These are phyloP conservation scores for Blastomyces percursus DNA, from an alignment of 2,329 filamentous ascomycete species.

Conservation along the genomic window DNA sequence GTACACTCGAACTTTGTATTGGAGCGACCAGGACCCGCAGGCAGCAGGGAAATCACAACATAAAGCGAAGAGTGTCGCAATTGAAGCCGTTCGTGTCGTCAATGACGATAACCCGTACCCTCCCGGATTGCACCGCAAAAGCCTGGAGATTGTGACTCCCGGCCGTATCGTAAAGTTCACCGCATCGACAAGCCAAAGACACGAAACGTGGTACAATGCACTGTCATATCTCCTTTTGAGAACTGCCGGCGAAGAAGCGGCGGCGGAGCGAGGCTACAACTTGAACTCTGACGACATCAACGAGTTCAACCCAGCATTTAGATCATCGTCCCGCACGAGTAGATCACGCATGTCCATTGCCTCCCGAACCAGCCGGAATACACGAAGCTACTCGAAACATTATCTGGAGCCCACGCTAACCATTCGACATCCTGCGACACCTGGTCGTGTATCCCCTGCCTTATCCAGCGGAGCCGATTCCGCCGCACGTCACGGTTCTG, in stretches of 20 bases:
- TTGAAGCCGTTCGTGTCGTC: slow-evolving; percentile 84
- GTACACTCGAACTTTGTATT: slow-evolving; percentile 92
- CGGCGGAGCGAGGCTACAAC: slow-evolving; percentile 47
- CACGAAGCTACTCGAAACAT: slow-evolving; percentile 53
- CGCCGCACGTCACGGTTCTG: slow-evolving; percentile 31
- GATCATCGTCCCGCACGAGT: slow-evolving; percentile 44
- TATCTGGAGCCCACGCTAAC: slow-evolving; percentile 31
- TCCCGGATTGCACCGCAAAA: slow-evolving; percentile 88
- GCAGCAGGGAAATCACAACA: slow-evolving; percentile 65
- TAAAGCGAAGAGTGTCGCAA: slow-evolving; percentile 78
- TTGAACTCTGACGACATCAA: slow-evolving; percentile 51
- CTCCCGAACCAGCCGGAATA: slow-evolving; percentile 67
- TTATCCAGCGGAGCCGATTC: slow-evolving; percentile 26
- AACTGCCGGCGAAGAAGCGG: slow-evolving; percentile 46
- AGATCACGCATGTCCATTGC: slow-evolving; percentile 53
- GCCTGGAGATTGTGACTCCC: slow-evolving; percentile 77
- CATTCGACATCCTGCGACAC: slow-evolving; percentile 27
- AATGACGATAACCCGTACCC: slow-evolving; percentile 92
- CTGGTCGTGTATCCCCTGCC: slow-evolving; percentile 28
- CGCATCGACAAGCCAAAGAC: slow-evolving; percentile 80
- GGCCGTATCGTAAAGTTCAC: slow-evolving; percentile 88
- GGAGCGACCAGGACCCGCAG: slow-evolving; percentile 84
- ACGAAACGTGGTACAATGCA: slow-evolving; percentile 98
- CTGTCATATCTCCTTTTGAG: slow-evolving; percentile 83
- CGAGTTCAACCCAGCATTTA: slow-evolving; percentile 70